Base-by-base conservation (phyloP, 2,329 filamentous ascomycete genomes). In the Neopestalotiopsis sp. region DNA sequence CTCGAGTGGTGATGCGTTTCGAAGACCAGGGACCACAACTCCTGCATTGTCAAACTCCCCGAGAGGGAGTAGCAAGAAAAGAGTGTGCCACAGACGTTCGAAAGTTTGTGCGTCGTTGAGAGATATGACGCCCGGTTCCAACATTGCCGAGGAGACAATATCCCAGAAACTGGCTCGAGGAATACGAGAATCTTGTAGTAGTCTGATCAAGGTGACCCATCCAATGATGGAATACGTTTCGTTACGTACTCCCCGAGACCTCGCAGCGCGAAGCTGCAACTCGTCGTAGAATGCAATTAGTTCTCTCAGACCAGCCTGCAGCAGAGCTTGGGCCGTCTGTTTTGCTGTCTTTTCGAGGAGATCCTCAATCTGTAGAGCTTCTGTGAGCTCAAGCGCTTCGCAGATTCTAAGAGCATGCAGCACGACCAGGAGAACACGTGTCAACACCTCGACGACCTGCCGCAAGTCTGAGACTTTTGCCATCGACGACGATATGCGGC, bases 51-150 rank as follows among this genome's bases (percentile, higher is more conserved):
- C 86, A 72, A 92, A 89, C 69, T 91, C 89, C 30, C 82, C 82
- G 0, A 92, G 79, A 1, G 90, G 90, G 7, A 92, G 80, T 2
- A 92, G 80, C 1, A 85, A 84, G 71, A 92, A 92, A 76, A 91
- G 79, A 24, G 80, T 81, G 67, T 84, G 82, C 90, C 90, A 92
- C 4, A 86, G 74, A 10, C 77, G 76, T 76, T 92, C 90, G 64
- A 91, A 84, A 1, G 77, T 74, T 17, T 80, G 79, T 7, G 82
- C 84, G 72, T 90, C 82, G 1, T 73, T 74, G 28, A 80, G 79
- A 3, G 78, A 77, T 1, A 79, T 72, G 28, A 78, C 68, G 10
- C 79, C 77, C 1, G 81, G 72, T 17, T 75, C 74, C 3, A 83
- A 74, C 69, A 89, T 77, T 12, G 80, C 76, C 5, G 81, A 73